Evolutionary conservation across 371 early-diverging fungal species (phyloP).

Genomic region (Batrachochytrium dendrobatidis): DNA sequence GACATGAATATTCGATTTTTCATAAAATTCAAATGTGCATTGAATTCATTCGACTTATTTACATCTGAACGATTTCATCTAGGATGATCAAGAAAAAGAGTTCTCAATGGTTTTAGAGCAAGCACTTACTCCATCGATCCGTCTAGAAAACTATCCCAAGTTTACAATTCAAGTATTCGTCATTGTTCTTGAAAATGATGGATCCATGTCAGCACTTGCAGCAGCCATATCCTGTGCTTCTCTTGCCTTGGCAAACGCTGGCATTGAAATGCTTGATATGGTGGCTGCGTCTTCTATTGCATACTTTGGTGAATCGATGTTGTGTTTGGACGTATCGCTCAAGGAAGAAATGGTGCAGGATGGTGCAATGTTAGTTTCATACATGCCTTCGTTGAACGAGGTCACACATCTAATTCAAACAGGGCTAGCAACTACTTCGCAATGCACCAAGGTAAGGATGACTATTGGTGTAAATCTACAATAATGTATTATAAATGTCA

Average conservation of each 20-base stretch:
- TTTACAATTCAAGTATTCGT: constrained; percentile 81
- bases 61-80: neutral
- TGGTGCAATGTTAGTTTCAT: constrained; percentile 68
- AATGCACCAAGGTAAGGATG: constrained; percentile 42
- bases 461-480: neutral
- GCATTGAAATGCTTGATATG: constrained; percentile 88
- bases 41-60: neutral
- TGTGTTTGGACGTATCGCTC: constrained; percentile 62
- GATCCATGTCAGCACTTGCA: constrained; percentile 50
- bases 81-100: constrained; percentile 80
- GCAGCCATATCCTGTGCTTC: constrained; percentile 84
- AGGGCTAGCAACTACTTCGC: constrained; percentile 57
- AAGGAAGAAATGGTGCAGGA: constrained; percentile 61
- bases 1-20: constrained; percentile 19
- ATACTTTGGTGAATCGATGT: constrained; percentile 37
- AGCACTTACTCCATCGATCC: constrained; percentile 80
- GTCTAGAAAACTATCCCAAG: constrained; percentile 80
- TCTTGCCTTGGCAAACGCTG: constrained; percentile 84
- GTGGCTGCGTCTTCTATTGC: constrained; percentile 76
- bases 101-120: constrained; percentile 65
- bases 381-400: constrained; percentile 82
- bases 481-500: neutral
- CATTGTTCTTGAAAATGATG: constrained; percentile 81
- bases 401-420: constrained; percentile 79
- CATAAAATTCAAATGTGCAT: constrained; percentile 22